These are phyloP conservation scores for Fusarium pilosicola DNA, from an alignment of 2,329 filamentous ascomycete species.

Conservation along the genomic window DNA sequence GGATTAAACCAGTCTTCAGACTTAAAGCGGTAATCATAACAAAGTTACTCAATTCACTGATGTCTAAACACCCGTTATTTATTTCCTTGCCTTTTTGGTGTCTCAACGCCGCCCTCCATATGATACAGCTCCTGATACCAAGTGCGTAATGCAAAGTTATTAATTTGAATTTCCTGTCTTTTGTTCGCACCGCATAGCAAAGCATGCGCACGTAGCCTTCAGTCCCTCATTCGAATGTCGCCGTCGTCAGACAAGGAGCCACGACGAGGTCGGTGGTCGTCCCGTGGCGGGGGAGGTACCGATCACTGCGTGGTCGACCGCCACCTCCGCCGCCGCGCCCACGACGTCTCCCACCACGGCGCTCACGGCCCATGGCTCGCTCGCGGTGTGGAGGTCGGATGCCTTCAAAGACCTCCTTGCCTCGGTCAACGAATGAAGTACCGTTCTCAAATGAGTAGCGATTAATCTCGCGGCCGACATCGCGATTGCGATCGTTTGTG, in stretches of 20 bases:
- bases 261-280: slow-evolving; percentile 19
- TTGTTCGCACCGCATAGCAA: background rate
- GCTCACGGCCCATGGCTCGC: slow-evolving; percentile 49
- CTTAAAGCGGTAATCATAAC: background rate
- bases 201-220: background rate
- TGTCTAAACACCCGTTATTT: slow-evolving; percentile 4
- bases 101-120: slow-evolving; percentile 1
- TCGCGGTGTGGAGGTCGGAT: slow-evolving; percentile 69
- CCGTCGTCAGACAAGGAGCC: slow-evolving; percentile 20
- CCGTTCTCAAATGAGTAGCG: slow-evolving; percentile 78
- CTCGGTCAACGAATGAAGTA: slow-evolving; percentile 75
- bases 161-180: background rate
- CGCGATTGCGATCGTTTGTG: slow-evolving; percentile 52
- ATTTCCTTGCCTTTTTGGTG: slow-evolving; percentile 3
- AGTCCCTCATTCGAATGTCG: slow-evolving; percentile 23
- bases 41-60: slow-evolving; percentile 11
- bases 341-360: slow-evolving; percentile 49
- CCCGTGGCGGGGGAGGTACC: slow-evolving; percentile 45
- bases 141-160: background rate
- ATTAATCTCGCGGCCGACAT: slow-evolving; percentile 64
- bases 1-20: background rate
- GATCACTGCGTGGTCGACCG: slow-evolving; percentile 46
- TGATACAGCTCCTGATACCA: background rate
- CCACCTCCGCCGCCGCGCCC: slow-evolving; percentile 44
- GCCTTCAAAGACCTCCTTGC: slow-evolving; percentile 74